Evolutionary conservation across 2,329 filamentous ascomycete species (phyloP).

Genomic region (Pseudocercospora ulei): DNA sequence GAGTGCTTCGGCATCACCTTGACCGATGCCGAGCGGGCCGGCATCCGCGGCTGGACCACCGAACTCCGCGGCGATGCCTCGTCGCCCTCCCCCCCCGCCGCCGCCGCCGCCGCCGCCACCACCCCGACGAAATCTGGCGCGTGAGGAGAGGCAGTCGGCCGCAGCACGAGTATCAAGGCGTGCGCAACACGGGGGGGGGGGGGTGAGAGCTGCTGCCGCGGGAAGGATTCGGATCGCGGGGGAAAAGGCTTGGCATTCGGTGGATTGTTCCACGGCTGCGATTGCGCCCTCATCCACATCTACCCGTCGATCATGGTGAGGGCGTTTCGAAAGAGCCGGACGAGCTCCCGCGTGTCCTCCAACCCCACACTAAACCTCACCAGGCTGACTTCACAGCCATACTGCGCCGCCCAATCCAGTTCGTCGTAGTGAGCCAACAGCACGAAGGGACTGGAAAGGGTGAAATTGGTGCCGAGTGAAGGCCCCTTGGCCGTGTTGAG

Average conservation of each 20-base stretch:
- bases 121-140: slow-evolving; percentile 9
- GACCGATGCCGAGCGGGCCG: slow-evolving; percentile 33
- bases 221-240: too few species aligned
- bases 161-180: slow-evolving; percentile 4
- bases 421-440: slow-evolving; percentile 85
- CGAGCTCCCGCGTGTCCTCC: slow-evolving; percentile 62
- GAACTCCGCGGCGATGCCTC: slow-evolving; percentile 7
- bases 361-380: slow-evolving; percentile 82
- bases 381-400: slow-evolving; percentile 69
- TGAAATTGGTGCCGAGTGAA: slow-evolving; percentile 94
- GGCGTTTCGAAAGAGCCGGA: slow-evolving; percentile 45
- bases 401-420: slow-evolving; percentile 76
- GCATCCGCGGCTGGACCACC: slow-evolving; percentile 32
- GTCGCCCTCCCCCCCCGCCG: too few species aligned
- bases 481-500: slow-evolving; percentile 87
- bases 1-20: slow-evolving; percentile 41
- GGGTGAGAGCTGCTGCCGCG: too few species aligned
- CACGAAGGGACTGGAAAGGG: slow-evolving; percentile 74
- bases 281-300: too few species aligned
- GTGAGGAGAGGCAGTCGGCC: slow-evolving; percentile 9
- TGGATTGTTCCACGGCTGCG: too few species aligned
- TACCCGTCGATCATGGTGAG: too few species aligned
- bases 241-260: too few species aligned
- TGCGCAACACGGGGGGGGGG: slow-evolving; percentile 1
- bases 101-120: too few species aligned